Conservation (phyloP, 2,329 filamentous ascomycete species). For the Phoma sp. region DNA sequence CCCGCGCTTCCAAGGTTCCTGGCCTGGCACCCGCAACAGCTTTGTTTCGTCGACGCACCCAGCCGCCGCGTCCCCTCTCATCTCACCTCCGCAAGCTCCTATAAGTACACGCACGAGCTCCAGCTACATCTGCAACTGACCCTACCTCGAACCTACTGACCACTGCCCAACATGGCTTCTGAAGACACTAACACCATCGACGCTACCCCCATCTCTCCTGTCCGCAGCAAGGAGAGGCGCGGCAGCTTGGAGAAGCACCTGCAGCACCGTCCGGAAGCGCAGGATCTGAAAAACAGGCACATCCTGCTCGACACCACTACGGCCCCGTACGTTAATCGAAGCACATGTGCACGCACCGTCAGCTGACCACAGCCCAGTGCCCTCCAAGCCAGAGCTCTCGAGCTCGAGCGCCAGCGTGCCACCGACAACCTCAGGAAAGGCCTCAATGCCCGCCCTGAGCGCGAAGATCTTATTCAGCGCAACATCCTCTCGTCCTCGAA, state of each 20-base stretch:
- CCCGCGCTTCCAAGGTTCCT: conserved; percentile 27
- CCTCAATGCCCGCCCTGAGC: conserved; percentile 68
- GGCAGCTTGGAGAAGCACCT: conserved; percentile 56
- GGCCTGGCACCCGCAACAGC: conserved; percentile 19
- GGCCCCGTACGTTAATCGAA: conserved; percentile 62
- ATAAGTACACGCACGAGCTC: conserved; percentile 17
- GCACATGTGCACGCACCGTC: not conserved
- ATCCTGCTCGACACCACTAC: conserved; percentile 72
- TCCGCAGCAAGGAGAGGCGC: conserved; percentile 66
- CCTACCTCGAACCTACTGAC: conserved; percentile 15
- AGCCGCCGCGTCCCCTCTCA: conserved; percentile 17
- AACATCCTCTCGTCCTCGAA: conserved; percentile 85
- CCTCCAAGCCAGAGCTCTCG: conserved; percentile 66
- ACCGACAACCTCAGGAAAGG: conserved; percentile 70
- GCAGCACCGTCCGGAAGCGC: conserved; percentile 56
- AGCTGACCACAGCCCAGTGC: conserved; percentile 51
- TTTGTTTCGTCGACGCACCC: conserved; percentile 22
- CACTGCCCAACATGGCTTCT: conserved; percentile 35
- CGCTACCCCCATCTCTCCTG: conserved; percentile 51
- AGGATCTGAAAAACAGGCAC: conserved; percentile 72
- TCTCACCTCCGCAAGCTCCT: conserved; percentile 16
- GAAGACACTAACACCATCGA: conserved; percentile 39
- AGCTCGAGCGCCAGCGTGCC: conserved; percentile 69
- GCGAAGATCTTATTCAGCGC: conserved; percentile 78
- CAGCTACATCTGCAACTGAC: conserved; percentile 7